Conservation (phyloP, 805 yeast species). For the Barnettozyma californica region DNA sequence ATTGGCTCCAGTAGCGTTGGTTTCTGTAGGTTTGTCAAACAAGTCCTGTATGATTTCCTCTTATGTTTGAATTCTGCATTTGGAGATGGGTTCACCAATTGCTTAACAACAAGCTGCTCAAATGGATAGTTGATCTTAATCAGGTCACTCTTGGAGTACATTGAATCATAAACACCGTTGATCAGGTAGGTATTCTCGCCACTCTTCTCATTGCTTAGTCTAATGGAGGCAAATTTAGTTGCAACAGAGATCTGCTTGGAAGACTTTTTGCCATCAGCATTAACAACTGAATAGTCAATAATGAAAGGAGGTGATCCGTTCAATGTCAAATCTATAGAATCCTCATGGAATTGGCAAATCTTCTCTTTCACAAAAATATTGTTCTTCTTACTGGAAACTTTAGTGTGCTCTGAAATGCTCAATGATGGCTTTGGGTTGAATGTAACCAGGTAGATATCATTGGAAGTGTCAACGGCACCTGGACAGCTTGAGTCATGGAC, state of each 20-base stretch:
- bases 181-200: slow-evolving; percentile 64
- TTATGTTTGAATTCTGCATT: slow-evolving; percentile 42
- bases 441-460: slow-evolving; percentile 33
- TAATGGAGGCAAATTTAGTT: slow-evolving; percentile 44
- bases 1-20: slow-evolving; percentile 42
- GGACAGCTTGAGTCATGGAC: slow-evolving; percentile 48
- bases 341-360: slow-evolving; percentile 46
- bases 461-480: slow-evolving; percentile 36
- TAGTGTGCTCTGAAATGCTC: slow-evolving; percentile 30
- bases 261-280: slow-evolving; percentile 47
- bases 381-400: slow-evolving; percentile 20
- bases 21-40: slow-evolving; percentile 36
- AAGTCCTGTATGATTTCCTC: slow-evolving; percentile 46
- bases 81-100: slow-evolving; percentile 61
- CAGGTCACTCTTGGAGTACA: slow-evolving; percentile 43
- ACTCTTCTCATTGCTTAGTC: slow-evolving; percentile 36
- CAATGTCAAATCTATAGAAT: slow-evolving; percentile 44
- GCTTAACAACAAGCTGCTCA: slow-evolving; percentile 37
- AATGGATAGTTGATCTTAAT: slow-evolving; percentile 25
- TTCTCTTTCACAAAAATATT: slow-evolving; percentile 29
- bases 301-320: slow-evolving; percentile 62
- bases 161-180: slow-evolving; percentile 57
- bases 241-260: slow-evolving; percentile 42
- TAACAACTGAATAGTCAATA: slow-evolving; percentile 57
- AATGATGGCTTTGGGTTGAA: slow-evolving; percentile 44